A percentile compares a stretch with the other conserved stretches of the same genome.
phyloP scores from a whole-genome alignment of 2,329 filamentous ascomycete genomes.

The Diaporthe humulicola region DNA sequence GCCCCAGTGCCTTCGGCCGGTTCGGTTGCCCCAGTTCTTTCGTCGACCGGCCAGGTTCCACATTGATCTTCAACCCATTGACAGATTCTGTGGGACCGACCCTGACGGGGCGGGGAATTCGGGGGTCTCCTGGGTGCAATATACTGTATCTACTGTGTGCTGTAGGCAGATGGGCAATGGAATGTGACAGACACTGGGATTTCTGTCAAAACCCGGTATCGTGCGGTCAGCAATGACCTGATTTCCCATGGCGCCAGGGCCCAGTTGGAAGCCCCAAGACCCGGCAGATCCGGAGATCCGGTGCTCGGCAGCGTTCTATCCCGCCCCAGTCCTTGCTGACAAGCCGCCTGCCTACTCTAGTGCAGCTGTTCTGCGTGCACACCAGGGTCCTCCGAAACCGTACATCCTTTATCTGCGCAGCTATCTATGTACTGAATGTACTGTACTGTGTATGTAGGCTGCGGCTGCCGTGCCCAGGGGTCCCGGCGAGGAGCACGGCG shows the following conservation, averaged over 20 bases:
- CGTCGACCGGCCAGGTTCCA: background rate
- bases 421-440: background rate
- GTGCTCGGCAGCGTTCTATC: background rate
- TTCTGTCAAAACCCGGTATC: background rate
- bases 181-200: slow-evolving; percentile 1
- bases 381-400: background rate
- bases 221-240: slow-evolving; percentile 30
- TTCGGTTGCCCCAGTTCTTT: background rate
- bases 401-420: background rate
- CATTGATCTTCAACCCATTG: slow-evolving; percentile 6
- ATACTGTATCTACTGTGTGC: background rate
- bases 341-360: too few species aligned
- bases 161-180: background rate
- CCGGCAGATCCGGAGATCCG: slow-evolving; percentile 32
- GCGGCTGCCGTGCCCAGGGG: slow-evolving; percentile 5
- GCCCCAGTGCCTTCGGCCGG: background rate
- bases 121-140: background rate
- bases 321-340: slow-evolving; percentile 11
- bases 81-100: slow-evolving; percentile 34
- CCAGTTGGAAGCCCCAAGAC: background rate
- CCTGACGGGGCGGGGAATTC: background rate
- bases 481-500: slow-evolving; percentile 10
- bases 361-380: background rate
- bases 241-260: slow-evolving; percentile 24
- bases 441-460: background rate